A percentile compares a stretch with the other conserved stretches of the same genome.
These are phyloP conservation scores for Bonia amplexicaulis DNA, from an alignment of 176 grass and related monocot genomes.

Conservation along the genomic window DNA sequence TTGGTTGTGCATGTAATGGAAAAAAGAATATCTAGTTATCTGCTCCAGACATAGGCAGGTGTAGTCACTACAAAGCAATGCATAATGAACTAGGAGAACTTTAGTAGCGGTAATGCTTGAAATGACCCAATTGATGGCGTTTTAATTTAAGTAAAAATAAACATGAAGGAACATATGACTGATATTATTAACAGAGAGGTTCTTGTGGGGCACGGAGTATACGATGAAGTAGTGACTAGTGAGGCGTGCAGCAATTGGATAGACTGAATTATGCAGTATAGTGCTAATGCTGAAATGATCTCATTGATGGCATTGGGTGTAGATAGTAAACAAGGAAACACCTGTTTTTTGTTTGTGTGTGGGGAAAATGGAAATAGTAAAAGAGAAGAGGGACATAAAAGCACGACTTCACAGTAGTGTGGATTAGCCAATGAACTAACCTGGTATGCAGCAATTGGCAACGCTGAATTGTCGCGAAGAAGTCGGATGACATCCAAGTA, in stretches of 20 bases:
- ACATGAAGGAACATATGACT: background rate
- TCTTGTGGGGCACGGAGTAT: background rate
- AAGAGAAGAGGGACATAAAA: background rate
- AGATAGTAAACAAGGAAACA: background rate
- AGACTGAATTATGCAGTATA: constrained; percentile 2
- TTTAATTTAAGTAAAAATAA: background rate
- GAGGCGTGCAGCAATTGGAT: background rate
- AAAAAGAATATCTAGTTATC: background rate
- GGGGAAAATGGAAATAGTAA: background rate
- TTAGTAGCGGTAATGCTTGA: background rate
- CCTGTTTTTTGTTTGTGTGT: background rate
- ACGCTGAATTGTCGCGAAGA: constrained; percentile 84
- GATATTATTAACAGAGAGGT: background rate
- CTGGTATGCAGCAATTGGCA: constrained; percentile 98
- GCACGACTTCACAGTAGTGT: background rate
- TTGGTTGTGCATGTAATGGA: background rate
- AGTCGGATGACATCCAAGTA: constrained; percentile 91
- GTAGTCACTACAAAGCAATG: background rate
- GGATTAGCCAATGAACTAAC: constrained; percentile 28
- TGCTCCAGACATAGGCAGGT: background rate
- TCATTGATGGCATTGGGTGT: background rate
- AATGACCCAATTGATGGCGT: no score
- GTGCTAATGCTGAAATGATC: background rate
- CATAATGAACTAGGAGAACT: background rate
- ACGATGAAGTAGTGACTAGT: background rate